Evolutionary conservation across 192 early-diverging fungal species (phyloP), one percentile per base, ranked within the genome.

Genomic region (Radiomyces spectabilis): DNA sequence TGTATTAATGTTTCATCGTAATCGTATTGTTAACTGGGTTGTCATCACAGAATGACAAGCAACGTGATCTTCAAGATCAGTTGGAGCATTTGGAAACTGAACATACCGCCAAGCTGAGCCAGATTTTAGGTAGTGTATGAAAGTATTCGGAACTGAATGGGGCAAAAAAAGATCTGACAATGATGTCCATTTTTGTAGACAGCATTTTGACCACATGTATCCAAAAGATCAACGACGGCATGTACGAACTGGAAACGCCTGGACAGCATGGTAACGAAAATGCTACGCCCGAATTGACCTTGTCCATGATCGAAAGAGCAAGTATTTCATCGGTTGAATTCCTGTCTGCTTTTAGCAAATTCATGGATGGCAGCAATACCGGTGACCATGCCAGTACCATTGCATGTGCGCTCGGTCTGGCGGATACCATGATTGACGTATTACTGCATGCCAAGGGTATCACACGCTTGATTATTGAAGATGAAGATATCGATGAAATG

Each of bases 371-470:
- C 2, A 63, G 66, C 16, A 44, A 61, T 31, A 57, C 49, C 29
- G 89, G 88, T 19, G 89, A 96, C 48, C 92, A 95, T 61, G 81
- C 88, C 31, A 78, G 82, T 43, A 87, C 92, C 18, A 95, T 98
- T 59, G 83, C 83, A 9, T 71, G 81, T 0, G 87, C 93, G 2
- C 76, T 88, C 22, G 74, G 74, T 10, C 85, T 97, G 41, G 85
- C 93, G 13, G 91, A 94, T 52, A 72, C 85, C 0, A 58, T 97
- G 24, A 68, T 80, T 10, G 89, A 95, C 57, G 79, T 98, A 39
- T 72, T 97, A 32, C 68, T 78, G 39, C 92, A 95, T 62, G 76
- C 88, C 30, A 98, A 97, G 79, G 96, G 93, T 15, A 83, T 95
- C 29, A 80, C 81, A 37, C 88, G 89, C 5, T 71, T 94, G 15